Evolutionary conservation across 2,329 filamentous ascomycete species (phyloP).

Genomic region (Byssochlamys sp.): DNA sequence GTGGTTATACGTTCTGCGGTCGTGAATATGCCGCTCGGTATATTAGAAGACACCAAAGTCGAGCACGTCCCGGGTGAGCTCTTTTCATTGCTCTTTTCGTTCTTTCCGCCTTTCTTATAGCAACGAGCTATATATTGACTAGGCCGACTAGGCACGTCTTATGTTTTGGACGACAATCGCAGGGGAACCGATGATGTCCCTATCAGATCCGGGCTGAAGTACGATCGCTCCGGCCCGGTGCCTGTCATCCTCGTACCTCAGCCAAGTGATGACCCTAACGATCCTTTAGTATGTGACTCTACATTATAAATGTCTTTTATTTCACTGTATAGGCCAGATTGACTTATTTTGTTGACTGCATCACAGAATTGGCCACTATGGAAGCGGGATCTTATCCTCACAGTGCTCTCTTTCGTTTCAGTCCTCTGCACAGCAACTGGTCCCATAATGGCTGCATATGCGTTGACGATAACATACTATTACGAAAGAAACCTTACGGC

Average conservation of each 20-base stretch:
- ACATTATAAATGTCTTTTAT: background rate
- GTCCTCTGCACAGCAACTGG: slow-evolving; percentile 77
- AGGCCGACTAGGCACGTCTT: slow-evolving; percentile 31
- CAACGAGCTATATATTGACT: slow-evolving; percentile 4
- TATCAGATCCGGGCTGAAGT: slow-evolving; percentile 51
- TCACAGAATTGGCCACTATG: slow-evolving; percentile 72
- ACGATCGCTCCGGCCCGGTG: slow-evolving; percentile 55
- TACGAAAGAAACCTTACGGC: slow-evolving; percentile 60
- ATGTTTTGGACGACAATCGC: slow-evolving; percentile 54
- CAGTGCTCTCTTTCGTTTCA: slow-evolving; percentile 66
- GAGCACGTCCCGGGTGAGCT: slow-evolving; percentile 64
- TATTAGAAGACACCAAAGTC: slow-evolving; percentile 58
- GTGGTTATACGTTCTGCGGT: background rate
- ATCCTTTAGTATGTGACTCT: slow-evolving; percentile 56
- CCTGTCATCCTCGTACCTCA: slow-evolving; percentile 81
- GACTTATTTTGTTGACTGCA: background rate
- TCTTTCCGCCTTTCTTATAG: background rate
- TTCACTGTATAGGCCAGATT: background rate
- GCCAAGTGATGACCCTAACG: slow-evolving; percentile 81
- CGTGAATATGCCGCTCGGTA: slow-evolving; percentile 56
- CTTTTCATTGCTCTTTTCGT: background rate
- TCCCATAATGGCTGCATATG: slow-evolving; percentile 80
- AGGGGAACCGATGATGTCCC: slow-evolving; percentile 29
- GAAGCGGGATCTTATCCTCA: slow-evolving; percentile 71
- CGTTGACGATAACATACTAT: slow-evolving; percentile 61